Evolutionary conservation across 768 basidiomycete species (phyloP).

Genomic region (Lentinula aciculospora): DNA sequence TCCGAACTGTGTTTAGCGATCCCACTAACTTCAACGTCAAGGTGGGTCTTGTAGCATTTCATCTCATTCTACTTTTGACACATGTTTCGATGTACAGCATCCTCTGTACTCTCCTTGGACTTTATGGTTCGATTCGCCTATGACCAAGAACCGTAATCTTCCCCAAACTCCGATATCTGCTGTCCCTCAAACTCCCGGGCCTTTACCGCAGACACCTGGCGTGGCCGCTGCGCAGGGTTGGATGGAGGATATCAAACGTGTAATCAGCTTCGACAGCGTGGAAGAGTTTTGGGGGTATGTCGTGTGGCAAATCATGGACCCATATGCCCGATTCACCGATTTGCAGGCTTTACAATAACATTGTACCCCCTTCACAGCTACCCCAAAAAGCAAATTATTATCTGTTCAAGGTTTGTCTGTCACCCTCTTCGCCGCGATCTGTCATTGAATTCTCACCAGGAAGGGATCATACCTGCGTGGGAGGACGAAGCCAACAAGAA

Average conservation of each 20-base stretch:
- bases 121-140: constrained; percentile 95
- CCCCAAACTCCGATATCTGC: constrained; percentile 79
- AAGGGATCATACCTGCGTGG: constrained; percentile 96
- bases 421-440: not conserved
- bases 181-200: constrained; percentile 65
- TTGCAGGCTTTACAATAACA: constrained; percentile 87
- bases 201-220: constrained; percentile 62
- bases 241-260: constrained; percentile 99
- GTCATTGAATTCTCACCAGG: constrained; percentile 39
- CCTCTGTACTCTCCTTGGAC: constrained; percentile 95
- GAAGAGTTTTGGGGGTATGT: constrained; percentile 99
- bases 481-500: constrained; percentile 95
- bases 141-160: constrained; percentile 84
- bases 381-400: constrained; percentile 99
- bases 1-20: constrained; percentile 92
- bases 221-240: constrained; percentile 77
- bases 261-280: constrained; percentile 92
- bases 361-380: constrained; percentile 89
- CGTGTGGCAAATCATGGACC: not conserved
- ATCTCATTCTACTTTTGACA: constrained; percentile 3
- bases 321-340: not conserved
- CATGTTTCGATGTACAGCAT: constrained; percentile 46
- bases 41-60: constrained; percentile 34
- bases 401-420: constrained; percentile 76
- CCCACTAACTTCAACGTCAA: constrained; percentile 95